Base-by-base conservation (phyloP, 2,329 filamentous ascomycete species). In the Claviceps arundinis region DNA sequence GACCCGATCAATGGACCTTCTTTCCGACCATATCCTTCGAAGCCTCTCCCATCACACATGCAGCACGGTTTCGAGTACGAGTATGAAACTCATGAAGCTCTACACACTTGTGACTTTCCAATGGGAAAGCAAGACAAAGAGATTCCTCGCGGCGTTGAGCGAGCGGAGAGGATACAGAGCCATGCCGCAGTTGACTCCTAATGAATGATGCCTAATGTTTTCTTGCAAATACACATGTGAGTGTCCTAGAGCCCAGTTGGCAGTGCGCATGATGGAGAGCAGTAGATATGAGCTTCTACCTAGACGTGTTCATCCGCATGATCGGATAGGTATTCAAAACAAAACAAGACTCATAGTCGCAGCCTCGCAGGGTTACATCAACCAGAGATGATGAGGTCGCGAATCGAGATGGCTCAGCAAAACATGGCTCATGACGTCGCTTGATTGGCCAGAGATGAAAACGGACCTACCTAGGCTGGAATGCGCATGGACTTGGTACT, bases 21-120 rank as follows among this genome's bases (percentile, higher is more conserved):
- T 2, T 80, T 79, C 58, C 68, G 65, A 55, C 73, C 74, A 1
- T 70, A 68, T 50, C 70, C 66, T 4, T 67, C 73, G 11, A 81
- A 80, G 55, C 73, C 76, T 1, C 69, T 80, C 11, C 77, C 77
- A 0, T 54, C 57, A 14, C 73, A 71, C 61, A 76, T 76, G 71
- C 68, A 66, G 46, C 57, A 46, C 26, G 19, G 37, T 24, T 26
- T 43, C 14, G 40, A 38, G 17, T n/a, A 49, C 24, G 19, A 34
- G 26, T 7, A 11, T 34, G 30, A 11, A 11, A 34, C 30, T 34
- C 30, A 34, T 14, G 19, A 16, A n/a, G 5, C 37, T 13, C 11
- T 7, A 14, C 5, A 4, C 24, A 45, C 16, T n/a, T 19, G 19
- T 37, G 42, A 37, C 9, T 2, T 22, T 6, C 16, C 42, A 26